Evolutionary conservation across 2,329 filamentous ascomycete genomes (phyloP).

Genomic region (Fusarium cyanostomum): DNA sequence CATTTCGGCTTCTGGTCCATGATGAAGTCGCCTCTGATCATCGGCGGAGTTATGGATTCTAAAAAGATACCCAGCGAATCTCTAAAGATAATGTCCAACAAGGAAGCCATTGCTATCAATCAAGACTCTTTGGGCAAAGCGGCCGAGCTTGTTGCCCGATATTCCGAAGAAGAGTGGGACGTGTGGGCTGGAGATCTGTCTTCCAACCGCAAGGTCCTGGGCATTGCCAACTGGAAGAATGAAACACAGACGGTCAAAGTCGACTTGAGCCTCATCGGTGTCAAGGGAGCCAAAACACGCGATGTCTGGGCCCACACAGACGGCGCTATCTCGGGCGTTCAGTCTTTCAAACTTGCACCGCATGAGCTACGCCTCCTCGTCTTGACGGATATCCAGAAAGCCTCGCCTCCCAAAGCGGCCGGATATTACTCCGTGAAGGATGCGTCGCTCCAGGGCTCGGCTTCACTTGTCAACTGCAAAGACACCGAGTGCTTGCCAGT

Average conservation of each 20-base stretch:
- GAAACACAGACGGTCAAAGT: conserved; percentile 54
- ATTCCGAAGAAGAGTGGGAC: conserved; percentile 60
- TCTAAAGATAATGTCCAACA: conserved; percentile 57
- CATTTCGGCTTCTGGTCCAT: conserved; percentile 64
- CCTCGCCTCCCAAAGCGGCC: conserved; percentile 33
- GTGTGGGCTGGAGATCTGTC: conserved; percentile 61
- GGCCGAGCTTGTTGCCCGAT: conserved; percentile 59
- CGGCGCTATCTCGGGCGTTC: conserved; percentile 45
- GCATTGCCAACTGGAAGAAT: conserved; percentile 61
- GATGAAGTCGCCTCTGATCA: conserved; percentile 59
- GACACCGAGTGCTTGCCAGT: conserved; percentile 53
- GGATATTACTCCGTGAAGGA: conserved; percentile 53
- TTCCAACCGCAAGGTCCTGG: conserved; percentile 53
- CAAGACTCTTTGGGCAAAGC: conserved; percentile 64
- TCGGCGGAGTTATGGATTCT: conserved; percentile 56
- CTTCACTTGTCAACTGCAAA: conserved; percentile 49
- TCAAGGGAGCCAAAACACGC: conserved; percentile 51
- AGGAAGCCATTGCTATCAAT: conserved; percentile 66
- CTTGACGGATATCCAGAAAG: conserved; percentile 46
- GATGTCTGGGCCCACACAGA: conserved; percentile 54
- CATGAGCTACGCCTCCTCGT: conserved; percentile 55
- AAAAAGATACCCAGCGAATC: conserved; percentile 51
- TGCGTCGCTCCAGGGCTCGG: conserved; percentile 50
- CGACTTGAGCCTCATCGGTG: conserved; percentile 52
- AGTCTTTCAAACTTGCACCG: conserved; percentile 46